Conservation (phyloP, 768 basidiomycete genomes). For the Pisolithus tinctorius region DNA sequence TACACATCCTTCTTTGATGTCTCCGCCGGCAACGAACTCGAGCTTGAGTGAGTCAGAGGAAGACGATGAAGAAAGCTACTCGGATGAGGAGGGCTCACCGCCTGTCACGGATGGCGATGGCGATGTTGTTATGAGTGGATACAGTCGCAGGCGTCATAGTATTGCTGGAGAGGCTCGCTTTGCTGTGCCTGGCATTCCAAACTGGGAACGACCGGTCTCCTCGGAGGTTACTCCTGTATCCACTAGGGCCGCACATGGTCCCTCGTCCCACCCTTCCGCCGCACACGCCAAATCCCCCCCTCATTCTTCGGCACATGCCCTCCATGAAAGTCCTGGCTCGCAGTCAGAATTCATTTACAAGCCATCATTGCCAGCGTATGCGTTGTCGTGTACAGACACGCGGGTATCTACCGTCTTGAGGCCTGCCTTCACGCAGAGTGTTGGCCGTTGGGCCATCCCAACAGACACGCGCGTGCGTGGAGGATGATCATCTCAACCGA, state of each 20-base stretch:
- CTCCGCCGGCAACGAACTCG: slow-evolving; percentile 24
- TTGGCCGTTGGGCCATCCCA: neutral
- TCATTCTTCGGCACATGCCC: neutral
- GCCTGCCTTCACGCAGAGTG: slow-evolving; percentile 23
- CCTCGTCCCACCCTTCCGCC: neutral
- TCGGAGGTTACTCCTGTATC: neutral
- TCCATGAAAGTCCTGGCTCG: neutral
- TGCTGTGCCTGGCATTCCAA: neutral
- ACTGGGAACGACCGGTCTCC: slow-evolving; percentile 4
- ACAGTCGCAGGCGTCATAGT: neutral
- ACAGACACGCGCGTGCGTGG: slow-evolving; percentile 5
- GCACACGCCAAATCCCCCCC: neutral
- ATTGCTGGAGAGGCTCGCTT: neutral
- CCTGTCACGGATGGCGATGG: neutral
- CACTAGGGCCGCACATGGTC: neutral
- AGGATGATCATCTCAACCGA: neutral
- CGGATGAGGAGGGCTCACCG: slow-evolving; percentile 14
- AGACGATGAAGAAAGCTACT: slow-evolving; percentile 16
- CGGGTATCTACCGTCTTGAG: slow-evolving; percentile 29
- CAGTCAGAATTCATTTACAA: slow-evolving; percentile 20
- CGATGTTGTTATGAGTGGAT: neutral
- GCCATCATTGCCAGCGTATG: slow-evolving; percentile 26
- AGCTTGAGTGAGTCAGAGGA: slow-evolving; percentile 16
- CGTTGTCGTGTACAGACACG: slow-evolving; percentile 26
- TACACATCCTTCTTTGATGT: slow-evolving; percentile 18